Conservation (phyloP, 768 basidiomycete species). For the Leccinum imitatum region DNA sequence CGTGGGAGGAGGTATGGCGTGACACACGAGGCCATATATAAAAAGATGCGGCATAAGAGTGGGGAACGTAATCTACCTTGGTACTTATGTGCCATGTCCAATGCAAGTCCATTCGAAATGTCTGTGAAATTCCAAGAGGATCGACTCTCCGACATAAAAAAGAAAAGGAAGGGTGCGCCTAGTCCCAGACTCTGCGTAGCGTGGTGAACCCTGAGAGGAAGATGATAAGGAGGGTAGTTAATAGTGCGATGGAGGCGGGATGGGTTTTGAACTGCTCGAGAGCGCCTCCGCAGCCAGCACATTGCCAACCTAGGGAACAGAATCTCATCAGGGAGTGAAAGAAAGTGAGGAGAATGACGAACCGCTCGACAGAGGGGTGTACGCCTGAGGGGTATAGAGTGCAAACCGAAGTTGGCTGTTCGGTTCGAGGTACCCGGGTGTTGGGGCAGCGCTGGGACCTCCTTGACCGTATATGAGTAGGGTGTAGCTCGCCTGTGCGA, state of each 20-base stretch:
- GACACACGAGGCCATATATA: slow-evolving; percentile 16
- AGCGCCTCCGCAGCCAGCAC: slow-evolving; percentile 31
- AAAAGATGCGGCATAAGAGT: slow-evolving; percentile 23
- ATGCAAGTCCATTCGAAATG: slow-evolving; percentile 30
- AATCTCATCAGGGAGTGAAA: not conserved
- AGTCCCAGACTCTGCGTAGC: slow-evolving; percentile 32
- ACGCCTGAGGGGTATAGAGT: slow-evolving; percentile 57
- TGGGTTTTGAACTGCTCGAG: slow-evolving; percentile 31
- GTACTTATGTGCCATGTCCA: slow-evolving; percentile 31
- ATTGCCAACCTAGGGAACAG: slow-evolving; percentile 27
- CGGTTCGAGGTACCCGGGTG: slow-evolving; percentile 53
- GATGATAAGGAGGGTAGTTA: slow-evolving; percentile 32
- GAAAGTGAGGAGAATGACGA: slow-evolving; percentile 1
- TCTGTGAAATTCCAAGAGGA: slow-evolving; percentile 21
- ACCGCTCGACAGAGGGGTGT: slow-evolving; percentile 53
- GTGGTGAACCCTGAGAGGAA: slow-evolving; percentile 37
- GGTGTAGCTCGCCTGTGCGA: slow-evolving; percentile 61
- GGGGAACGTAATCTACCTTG: slow-evolving; percentile 26
- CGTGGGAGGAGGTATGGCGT: slow-evolving; percentile 11
- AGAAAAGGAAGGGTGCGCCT: slow-evolving; percentile 4
- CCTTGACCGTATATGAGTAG: slow-evolving; percentile 55
- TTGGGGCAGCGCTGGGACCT: slow-evolving; percentile 47
- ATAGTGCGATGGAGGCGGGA: slow-evolving; percentile 33
- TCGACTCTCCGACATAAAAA: slow-evolving; percentile 2
- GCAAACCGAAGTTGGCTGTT: slow-evolving; percentile 58